Base-by-base conservation (phyloP, 2,329 filamentous ascomycete genomes). In the Fusarium pseudoanthophilum region DNA sequence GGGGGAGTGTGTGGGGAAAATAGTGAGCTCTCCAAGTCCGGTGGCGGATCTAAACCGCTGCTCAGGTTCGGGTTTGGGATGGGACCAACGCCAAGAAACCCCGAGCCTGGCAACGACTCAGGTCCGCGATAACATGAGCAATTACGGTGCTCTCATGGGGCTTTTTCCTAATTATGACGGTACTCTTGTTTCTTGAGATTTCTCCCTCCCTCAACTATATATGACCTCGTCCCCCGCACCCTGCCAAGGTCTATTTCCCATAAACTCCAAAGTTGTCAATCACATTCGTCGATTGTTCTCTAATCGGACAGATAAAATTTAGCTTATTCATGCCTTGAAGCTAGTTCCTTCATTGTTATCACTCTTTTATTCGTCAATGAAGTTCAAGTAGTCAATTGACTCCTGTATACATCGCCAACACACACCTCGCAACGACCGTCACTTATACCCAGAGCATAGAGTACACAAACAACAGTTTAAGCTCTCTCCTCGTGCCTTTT, bases 31-130 rank as follows among this genome's bases (percentile, higher is more conserved):
- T 60, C 24, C 46, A 59, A 58, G 51, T 53, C 40, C 43, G 58
- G 72, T 72, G 72, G 72, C 72, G 66, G 66, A 64, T 73, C 68
- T 73, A 62, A 78, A 74, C 72, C 68, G 65, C 43, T 42, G 30
- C 45, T 75, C 46, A 61, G 52, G 60, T 53, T 75, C 57, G 61
- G 52, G 59, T 56, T 70, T 62, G 64, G 69, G 48, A 67, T 65
- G 71, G 30, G 67, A 53, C 67, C 52, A 62, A 51, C 60, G 61
- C 71, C 73, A 68, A 77, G 75, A 69, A 59, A 43, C 53, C 55
- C 67, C 53, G 59, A 70, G 62, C 72, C 57, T 74, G 74, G 63
- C 49, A 69, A 72, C 56, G 60, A 73, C 53, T 73, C 63, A 67
- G 60, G 24, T 64, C 59, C 72, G 67, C 64, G 49, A 67, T 30